Percentiles rank a stretch among this genome's conserved stretches.
Conservation (phyloP, 257 asterid genomes). For the Buddleja alternifolia region DNA sequence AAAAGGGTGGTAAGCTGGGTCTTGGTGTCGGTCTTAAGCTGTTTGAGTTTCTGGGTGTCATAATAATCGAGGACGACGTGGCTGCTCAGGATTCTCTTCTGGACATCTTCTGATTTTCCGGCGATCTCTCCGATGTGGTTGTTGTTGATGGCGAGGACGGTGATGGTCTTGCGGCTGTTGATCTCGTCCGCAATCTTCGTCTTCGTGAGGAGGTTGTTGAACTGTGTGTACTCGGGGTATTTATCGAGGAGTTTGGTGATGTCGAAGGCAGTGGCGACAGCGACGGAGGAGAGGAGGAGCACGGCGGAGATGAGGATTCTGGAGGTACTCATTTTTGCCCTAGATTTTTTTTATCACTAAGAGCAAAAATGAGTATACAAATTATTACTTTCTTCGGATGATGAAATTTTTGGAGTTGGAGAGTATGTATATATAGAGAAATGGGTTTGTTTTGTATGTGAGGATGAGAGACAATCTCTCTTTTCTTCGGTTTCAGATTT, state of each 20-base stretch:
- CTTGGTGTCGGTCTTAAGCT: constrained; percentile 34
- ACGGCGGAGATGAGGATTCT: constrained; percentile 27
- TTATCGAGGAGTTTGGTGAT: constrained; percentile 54
- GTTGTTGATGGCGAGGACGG: constrained; percentile 64
- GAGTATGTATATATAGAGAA: too few species aligned
- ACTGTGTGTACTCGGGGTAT: constrained; percentile 53
- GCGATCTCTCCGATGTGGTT: constrained; percentile 41
- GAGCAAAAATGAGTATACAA: not conserved
- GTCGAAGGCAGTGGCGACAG: constrained; percentile 50
- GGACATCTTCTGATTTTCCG: constrained; percentile 41
- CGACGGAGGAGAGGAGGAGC: constrained; percentile 40
- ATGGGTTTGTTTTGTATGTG: too few species aligned
- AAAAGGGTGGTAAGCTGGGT: constrained; percentile 56
- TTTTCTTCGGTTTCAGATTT: too few species aligned
- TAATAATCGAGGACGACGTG: constrained; percentile 78
- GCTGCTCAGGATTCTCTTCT: constrained; percentile 48
- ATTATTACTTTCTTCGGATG: too few species aligned
- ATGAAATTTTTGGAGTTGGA: too few species aligned
- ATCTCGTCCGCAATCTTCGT: constrained; percentile 45
- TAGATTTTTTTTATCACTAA: not conserved
- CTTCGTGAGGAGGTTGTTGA: constrained; percentile 45
- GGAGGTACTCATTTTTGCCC: constrained; percentile 54
- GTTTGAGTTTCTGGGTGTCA: constrained; percentile 55
- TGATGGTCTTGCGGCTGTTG: constrained; percentile 53
- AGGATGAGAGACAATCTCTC: too few species aligned